These are phyloP conservation scores for Cystofilobasidium capitatum DNA, from an alignment of 768 basidiomycete species.

Conservation along the genomic window DNA sequence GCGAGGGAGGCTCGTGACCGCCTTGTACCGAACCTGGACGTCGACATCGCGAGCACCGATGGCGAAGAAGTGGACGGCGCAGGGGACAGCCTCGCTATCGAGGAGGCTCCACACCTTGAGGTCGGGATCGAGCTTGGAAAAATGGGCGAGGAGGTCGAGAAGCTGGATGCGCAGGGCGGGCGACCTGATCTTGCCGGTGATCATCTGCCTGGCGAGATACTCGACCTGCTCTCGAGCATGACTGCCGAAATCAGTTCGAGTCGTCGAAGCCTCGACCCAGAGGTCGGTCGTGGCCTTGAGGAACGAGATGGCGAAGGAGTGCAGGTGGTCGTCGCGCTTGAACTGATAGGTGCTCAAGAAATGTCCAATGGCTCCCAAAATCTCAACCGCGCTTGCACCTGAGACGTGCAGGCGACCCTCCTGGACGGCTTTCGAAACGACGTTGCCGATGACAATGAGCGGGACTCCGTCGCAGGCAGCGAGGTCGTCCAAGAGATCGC, in stretches of 20 bases:
- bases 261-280: slow-evolving; percentile 45
- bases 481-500: slow-evolving; percentile 33
- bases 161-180: slow-evolving; percentile 58
- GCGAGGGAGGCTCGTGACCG: slow-evolving; percentile 49
- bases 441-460: slow-evolving; percentile 52
- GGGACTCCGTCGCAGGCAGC: slow-evolving; percentile 43
- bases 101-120: slow-evolving; percentile 47
- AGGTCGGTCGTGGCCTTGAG: slow-evolving; percentile 55
- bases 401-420: slow-evolving; percentile 51
- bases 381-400: slow-evolving; percentile 45
- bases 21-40: slow-evolving; percentile 72
- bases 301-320: slow-evolving; percentile 52
- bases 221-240: slow-evolving; percentile 48
- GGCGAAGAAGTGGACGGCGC: slow-evolving; percentile 46
- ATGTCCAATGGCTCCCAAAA: slow-evolving; percentile 48
- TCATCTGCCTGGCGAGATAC: slow-evolving; percentile 49
- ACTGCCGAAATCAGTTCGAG: slow-evolving; percentile 41
- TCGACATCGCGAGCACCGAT: slow-evolving; percentile 56
- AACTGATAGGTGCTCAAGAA: slow-evolving; percentile 13
- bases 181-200: slow-evolving; percentile 44
- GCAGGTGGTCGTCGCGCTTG: slow-evolving; percentile 42
- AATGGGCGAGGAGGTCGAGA: slow-evolving; percentile 56
- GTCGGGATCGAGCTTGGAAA: slow-evolving; percentile 52
- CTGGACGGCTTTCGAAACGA: slow-evolving; percentile 52
- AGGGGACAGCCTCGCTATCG: slow-evolving; percentile 42